phyloP scores from a whole-genome alignment of 164 flowering plant genomes.

The Vitis cinerea region DNA sequence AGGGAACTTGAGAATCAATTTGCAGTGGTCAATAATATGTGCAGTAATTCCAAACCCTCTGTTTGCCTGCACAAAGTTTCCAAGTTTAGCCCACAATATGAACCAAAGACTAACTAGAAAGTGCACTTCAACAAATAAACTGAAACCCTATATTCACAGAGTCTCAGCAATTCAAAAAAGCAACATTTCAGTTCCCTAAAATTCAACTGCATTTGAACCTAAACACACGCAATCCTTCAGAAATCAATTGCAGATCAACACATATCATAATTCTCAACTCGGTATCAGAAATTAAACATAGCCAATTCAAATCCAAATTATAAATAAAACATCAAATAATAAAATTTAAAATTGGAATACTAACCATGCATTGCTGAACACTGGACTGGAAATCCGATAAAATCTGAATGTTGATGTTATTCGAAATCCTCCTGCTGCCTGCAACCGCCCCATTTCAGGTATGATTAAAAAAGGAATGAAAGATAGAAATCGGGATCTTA shows the following conservation, averaged over 20 bases:
- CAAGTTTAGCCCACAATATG: slow-evolving; percentile 9
- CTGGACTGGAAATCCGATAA: slow-evolving; percentile 67
- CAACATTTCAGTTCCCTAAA: too few species aligned
- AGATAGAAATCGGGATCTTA: not conserved
- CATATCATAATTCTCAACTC: too few species aligned
- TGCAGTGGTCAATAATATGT: slow-evolving; percentile 83
- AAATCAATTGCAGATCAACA: too few species aligned
- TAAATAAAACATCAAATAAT: too few species aligned
- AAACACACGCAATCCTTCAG: too few species aligned
- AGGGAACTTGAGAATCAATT: slow-evolving; percentile 85
- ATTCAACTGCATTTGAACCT: too few species aligned
- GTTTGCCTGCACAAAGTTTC: slow-evolving; percentile 56
- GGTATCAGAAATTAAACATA: too few species aligned
- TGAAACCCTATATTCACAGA: not conserved
- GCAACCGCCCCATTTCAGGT: not conserved
- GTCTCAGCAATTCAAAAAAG: too few species aligned
- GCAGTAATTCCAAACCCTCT: slow-evolving; percentile 96
- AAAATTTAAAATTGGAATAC: slow-evolving; percentile 7
- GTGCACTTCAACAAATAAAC: not conserved
- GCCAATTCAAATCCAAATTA: not conserved
- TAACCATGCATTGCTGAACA: slow-evolving; percentile 87
- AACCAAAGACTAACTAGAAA: not conserved
- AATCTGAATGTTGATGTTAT: slow-evolving; percentile 23
- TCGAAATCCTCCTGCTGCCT: too few species aligned
- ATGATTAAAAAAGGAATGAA: not conserved